Base-by-base conservation (phyloP, 169 alveolate species). In the Eimeria maxima region DNA sequence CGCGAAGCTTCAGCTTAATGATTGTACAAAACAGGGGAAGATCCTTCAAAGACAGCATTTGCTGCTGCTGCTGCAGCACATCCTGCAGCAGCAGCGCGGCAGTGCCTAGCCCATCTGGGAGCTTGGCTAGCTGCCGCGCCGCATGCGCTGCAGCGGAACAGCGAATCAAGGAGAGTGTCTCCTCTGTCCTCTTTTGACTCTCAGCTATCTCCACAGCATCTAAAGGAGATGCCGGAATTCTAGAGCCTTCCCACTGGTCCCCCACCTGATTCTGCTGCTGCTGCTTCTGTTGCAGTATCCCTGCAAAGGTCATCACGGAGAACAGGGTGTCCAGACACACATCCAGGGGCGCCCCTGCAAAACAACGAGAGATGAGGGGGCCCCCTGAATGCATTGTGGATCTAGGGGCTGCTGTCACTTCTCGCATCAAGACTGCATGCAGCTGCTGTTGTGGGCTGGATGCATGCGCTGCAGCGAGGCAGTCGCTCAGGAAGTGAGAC, bases 61-160 rank as follows among this genome's bases (percentile, higher is more conserved):
- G 60, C 60, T 53, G 60, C 60, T 53, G 60, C 60, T 53, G 60
- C 86, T 74, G 86, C 86, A 74, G 55, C 86, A 42, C 53, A 10
- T 74, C 55, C 53, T 74, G 86, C 44, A 74, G n/a, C 86, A 74
- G 86, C 53, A 42, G 27, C 55, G 86, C 3, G 45, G 86, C 86
- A 5, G 86, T 42, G 86, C 86, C 14, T 10, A 74, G 24, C 55
- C 86, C 86, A 10, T 42, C 86, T 74, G 86, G 53, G 16, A 33
- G 57, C 18, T 42, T 29, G 7, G 53, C 86, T 11, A 74, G 86
- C 53, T 74, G 86, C 14, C 13, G 86, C 86, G 86, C 86, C 27
- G 86, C 53, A 13, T 7, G 53, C 14, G 86, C 45, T 20, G 86
- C 53, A 45, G 53, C 86, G 1, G 57, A 14, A 53, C 86, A 29